phyloP scores from a whole-genome alignment of 805 yeast species.

The Kregervanrija delftensis region DNA sequence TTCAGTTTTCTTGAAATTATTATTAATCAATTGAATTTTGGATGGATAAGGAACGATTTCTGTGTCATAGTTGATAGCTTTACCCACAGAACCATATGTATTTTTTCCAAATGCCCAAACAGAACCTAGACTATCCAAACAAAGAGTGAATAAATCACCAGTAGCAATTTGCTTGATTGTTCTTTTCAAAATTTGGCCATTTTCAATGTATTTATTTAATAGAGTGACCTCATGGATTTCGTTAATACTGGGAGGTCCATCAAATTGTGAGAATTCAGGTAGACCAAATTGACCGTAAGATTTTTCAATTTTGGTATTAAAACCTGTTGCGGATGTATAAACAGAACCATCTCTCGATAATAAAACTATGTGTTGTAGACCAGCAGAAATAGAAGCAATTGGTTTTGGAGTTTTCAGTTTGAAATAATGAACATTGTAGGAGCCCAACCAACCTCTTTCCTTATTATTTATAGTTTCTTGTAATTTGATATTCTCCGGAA shows the following conservation, averaged over 20 bases:
- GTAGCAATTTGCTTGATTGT: conserved; percentile 54
- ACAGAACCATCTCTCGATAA: conserved; percentile 55
- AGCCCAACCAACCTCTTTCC: conserved; percentile 12
- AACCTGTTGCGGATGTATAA: conserved; percentile 56
- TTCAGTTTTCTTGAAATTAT: conserved; percentile 33
- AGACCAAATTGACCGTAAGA: conserved; percentile 79
- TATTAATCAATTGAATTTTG: conserved; percentile 33
- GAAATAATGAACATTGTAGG: conserved; percentile 9
- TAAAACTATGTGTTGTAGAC: conserved; percentile 63
- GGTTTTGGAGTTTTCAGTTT: conserved; percentile 11
- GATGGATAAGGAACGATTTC: conserved; percentile 70
- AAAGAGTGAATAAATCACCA: conserved; percentile 70
- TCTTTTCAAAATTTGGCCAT: conserved; percentile 30
- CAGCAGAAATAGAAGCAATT: conserved; percentile 42
- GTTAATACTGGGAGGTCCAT: conserved; percentile 42
- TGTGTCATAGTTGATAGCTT: conserved; percentile 55
- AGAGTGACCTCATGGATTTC: conserved; percentile 48
- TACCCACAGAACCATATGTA: conserved; percentile 77
- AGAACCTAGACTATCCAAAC: conserved; percentile 56
- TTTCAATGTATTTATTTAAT: conserved; percentile 40
- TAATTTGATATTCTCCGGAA: conserved; percentile 25
- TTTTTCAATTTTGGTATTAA: conserved; percentile 31
- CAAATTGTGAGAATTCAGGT: conserved; percentile 64
- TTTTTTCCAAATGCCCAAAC: conserved; percentile 88
- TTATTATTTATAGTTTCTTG: conserved; percentile 13